These are phyloP conservation scores for Diplodia seriata DNA, from an alignment of 2,329 filamentous ascomycete genomes.

Conservation along the genomic window DNA sequence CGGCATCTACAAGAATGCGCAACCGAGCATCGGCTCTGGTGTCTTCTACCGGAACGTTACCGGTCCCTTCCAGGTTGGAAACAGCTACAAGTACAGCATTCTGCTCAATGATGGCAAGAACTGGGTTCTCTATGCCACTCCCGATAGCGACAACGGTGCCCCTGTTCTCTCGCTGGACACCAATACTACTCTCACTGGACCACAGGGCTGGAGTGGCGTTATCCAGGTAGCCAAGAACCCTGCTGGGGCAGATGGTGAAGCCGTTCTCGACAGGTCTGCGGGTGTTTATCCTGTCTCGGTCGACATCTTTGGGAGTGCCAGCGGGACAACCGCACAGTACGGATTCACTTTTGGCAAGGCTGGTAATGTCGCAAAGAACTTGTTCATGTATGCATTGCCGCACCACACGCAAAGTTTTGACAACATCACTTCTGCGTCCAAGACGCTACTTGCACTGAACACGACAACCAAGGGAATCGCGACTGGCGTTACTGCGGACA, in stretches of 20 bases:
- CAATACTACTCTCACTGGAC: constrained; percentile 69
- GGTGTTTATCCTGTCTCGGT: constrained; percentile 74
- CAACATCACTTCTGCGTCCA: constrained; percentile 56
- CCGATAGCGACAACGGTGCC: constrained; percentile 60
- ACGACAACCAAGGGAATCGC: constrained; percentile 90
- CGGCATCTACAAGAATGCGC: constrained; percentile 72
- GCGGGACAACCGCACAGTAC: constrained; percentile 68
- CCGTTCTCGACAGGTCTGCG: constrained; percentile 75
- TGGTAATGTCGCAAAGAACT: constrained; percentile 63
- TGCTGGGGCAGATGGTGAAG: constrained; percentile 58
- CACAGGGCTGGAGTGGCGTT: constrained; percentile 51
- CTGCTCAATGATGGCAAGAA: constrained; percentile 70
- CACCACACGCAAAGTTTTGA: constrained; percentile 86
- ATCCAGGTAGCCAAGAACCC: constrained; percentile 87
- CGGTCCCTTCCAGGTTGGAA: constrained; percentile 43
- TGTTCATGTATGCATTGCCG: constrained; percentile 89
- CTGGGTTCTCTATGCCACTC: constrained; percentile 83
- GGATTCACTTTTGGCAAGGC: constrained; percentile 73
- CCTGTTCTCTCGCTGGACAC: constrained; percentile 74
- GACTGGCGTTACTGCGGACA: constrained; percentile 63
- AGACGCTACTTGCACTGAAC: constrained; percentile 67
- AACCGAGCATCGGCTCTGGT: constrained; percentile 75
- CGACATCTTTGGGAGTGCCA: constrained; percentile 58
- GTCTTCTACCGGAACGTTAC: constrained; percentile 75
- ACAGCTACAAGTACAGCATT: constrained; percentile 78